These are phyloP conservation scores for Wickerhamiella australiensis DNA, from an alignment of 805 yeast genomes.

Conservation along the genomic window DNA sequence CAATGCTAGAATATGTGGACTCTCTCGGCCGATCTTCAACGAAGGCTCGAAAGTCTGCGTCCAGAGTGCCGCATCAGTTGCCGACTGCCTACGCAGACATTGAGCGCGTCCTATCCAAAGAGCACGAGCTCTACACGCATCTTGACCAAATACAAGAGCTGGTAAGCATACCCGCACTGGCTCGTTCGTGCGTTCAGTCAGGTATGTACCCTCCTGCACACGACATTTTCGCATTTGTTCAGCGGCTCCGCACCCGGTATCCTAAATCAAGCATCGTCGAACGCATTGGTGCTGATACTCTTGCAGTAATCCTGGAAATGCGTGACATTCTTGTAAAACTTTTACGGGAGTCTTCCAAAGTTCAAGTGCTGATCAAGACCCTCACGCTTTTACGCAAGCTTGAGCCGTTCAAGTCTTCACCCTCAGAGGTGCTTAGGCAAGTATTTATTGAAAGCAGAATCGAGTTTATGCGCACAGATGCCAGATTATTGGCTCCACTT, in stretches of 20 bases:
- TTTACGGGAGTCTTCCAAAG: constrained; percentile 63
- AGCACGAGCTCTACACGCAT: constrained; percentile 34
- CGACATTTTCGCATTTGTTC: constrained; percentile 64
- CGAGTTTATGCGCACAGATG: constrained; percentile 52
- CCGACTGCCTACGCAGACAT: constrained; percentile 16
- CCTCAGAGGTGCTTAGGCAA: constrained; percentile 33
- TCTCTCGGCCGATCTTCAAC: constrained; percentile 11
- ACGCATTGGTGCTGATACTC: constrained; percentile 43
- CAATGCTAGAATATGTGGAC: constrained; percentile 9
- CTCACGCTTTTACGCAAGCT: constrained; percentile 63
- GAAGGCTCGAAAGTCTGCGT: constrained; percentile 16
- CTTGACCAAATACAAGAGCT: constrained; percentile 65
- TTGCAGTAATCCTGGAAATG: constrained; percentile 44
- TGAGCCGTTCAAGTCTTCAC: constrained; percentile 25
- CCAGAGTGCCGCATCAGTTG: constrained; percentile 18
- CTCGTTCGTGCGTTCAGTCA: constrained; percentile 69
- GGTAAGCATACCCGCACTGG: constrained; percentile 70
- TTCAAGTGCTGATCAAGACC: constrained; percentile 66
- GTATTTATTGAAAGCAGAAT: constrained; percentile 57
- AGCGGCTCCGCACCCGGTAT: constrained; percentile 56
- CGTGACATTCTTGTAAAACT: constrained; percentile 54
- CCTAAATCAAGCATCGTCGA: constrained; percentile 45
- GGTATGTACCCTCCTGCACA: constrained; percentile 86
- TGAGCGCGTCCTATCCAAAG: constrained; percentile 29
- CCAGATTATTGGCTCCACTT: constrained; percentile 46